Conservation (phyloP, 192 early-diverging fungal species). For the Backusella tarrabulga region DNA sequence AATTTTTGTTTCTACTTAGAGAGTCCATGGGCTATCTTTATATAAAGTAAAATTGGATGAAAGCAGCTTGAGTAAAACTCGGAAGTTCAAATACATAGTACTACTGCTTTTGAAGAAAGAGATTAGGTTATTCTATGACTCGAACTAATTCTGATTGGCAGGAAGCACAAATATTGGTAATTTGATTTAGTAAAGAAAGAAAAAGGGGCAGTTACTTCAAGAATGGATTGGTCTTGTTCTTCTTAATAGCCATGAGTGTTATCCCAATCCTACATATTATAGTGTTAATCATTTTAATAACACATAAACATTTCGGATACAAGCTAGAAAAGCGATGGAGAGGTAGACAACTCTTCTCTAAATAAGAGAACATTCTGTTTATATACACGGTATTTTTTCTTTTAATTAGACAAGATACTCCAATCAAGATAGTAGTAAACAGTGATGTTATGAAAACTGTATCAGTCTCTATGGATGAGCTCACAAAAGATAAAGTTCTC, state of each 20-base stretch:
- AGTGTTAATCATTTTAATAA: not conserved
- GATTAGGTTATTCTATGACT: not conserved
- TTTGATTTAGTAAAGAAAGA: not conserved
- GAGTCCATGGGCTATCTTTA: not conserved
- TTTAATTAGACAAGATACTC: not conserved
- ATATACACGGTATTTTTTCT: not conserved
- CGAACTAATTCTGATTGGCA: not conserved
- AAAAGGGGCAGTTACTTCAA: not conserved
- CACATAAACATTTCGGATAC: not conserved
- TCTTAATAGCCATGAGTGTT: not conserved
- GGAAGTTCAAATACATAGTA: not conserved
- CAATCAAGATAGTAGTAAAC: not conserved
- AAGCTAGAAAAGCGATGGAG: not conserved
- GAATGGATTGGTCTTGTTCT: not conserved
- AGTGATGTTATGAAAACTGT: not conserved
- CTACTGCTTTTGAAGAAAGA: not conserved
- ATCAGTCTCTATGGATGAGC: not conserved
- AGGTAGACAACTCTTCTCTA: not conserved
- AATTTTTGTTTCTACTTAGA: not conserved
- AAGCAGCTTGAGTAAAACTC: not conserved
- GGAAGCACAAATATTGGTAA: not conserved
- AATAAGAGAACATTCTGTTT: not conserved
- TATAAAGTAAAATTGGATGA: not conserved
- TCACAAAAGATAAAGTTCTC: not conserved
- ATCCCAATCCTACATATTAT: not conserved